Evolutionary conservation across 2,329 filamentous ascomycete species (phyloP), one percentile per base, ranked within the genome.

Genomic region (Cladosporium oxysporum): DNA sequence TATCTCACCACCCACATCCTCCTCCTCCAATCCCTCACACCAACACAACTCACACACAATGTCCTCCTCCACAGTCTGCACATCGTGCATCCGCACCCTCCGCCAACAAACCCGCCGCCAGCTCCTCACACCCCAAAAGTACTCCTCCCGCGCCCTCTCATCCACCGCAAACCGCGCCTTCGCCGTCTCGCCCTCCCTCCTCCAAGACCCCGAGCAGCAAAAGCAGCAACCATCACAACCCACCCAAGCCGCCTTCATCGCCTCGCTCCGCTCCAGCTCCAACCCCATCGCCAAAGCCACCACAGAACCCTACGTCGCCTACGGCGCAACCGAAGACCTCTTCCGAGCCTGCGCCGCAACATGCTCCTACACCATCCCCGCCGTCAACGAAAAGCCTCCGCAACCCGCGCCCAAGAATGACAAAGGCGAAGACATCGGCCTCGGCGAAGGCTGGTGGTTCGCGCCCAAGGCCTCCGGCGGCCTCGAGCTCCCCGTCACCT

Each of bases 341-440:
- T 93, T 92, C 81, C 89, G 90, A 75, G 84, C 87, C 69, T 96
- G 92, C 79, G 85, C 89, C 10, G 80, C 79, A 66, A 87, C 91
- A 69, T 93, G 91, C 55, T 87, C 89, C 68, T 97, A 97, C 79
- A 87, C 82, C 62, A 91, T 96, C 65, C 86, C 90, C 1, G 84
- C 90, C 70, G 83, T 87, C 63, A 81, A 86, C 60, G 66, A 69
- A 16, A 83, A 90, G 70, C 89, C 89, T 71, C 86, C 87, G 4
- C 87, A 85, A 0, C 84, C 86, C 58, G 85, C 95, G 62, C 86
- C 88, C 31, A 90, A 88, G 77, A 90, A 91, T 2, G 87, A 87
- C 62, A 88, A 90, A 35, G 93, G 92, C 10, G 91, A 96, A 77
- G 92, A 98, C 77, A 77, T 98, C 58, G 93, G 94, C 18, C 82